Evolutionary conservation across 2,329 filamentous ascomycete genomes (phyloP).

Genomic region (Cytospora chrysosperma): DNA sequence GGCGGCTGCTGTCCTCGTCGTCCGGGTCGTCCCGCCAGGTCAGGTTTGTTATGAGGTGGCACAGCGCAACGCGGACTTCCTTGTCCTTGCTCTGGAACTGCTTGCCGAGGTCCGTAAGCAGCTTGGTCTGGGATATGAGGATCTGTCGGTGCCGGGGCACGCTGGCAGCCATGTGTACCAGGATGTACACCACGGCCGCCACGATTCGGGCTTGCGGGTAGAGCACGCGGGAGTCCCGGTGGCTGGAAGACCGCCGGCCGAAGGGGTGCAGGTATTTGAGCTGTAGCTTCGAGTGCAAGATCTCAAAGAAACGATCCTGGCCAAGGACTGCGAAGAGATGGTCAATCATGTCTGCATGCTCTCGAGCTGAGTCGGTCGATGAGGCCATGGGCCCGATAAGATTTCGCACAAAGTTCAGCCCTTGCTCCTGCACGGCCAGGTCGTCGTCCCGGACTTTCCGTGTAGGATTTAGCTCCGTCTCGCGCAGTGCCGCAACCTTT

Average conservation of each 20-base stretch:
- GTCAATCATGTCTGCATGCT: slow-evolving; percentile 75
- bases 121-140: slow-evolving; percentile 71
- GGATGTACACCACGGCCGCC: slow-evolving; percentile 72
- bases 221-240: slow-evolving; percentile 44
- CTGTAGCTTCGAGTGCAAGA: slow-evolving; percentile 75
- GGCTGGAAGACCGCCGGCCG: slow-evolving; percentile 39
- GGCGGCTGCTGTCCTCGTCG: slow-evolving; percentile 63
- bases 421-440: slow-evolving; percentile 85
- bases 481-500: slow-evolving; percentile 53
- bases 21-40: slow-evolving; percentile 75
- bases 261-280: slow-evolving; percentile 57
- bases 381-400: slow-evolving; percentile 67
- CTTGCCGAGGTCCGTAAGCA: slow-evolving; percentile 70
- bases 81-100: slow-evolving; percentile 72
- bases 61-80: slow-evolving; percentile 74
- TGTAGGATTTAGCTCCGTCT: slow-evolving; percentile 66
- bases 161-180: slow-evolving; percentile 86
- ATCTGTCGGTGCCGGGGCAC: slow-evolving; percentile 74
- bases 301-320: slow-evolving; percentile 74
- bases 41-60: slow-evolving; percentile 83
- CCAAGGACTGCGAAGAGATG: slow-evolving; percentile 75
- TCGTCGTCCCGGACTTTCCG: slow-evolving; percentile 74
- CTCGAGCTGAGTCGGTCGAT: slow-evolving; percentile 48
- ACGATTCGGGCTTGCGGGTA: slow-evolving; percentile 69
- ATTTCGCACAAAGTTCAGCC: slow-evolving; percentile 85